These are phyloP conservation scores for Coffea canephora DNA, from an alignment of 257 asterid species.

Conservation along the genomic window DNA sequence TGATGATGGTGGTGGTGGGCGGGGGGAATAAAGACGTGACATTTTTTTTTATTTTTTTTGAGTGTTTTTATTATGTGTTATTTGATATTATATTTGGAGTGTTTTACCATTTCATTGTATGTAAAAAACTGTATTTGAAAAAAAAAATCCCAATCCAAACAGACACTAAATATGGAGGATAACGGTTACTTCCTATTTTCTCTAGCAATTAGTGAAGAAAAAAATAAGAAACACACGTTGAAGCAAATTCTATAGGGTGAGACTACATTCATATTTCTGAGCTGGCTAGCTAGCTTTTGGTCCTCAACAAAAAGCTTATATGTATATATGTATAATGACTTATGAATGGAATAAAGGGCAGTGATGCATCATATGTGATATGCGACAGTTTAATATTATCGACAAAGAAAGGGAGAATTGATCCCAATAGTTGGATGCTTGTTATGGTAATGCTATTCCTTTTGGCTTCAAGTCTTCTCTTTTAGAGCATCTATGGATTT, in stretches of 20 bases:
- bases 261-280: neutral
- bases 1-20: too few species aligned
- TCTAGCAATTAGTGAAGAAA: too few species aligned
- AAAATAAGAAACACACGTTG: too few species aligned
- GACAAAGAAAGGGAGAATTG: conserved; percentile 20
- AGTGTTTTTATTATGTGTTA: too few species aligned
- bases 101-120: too few species aligned
- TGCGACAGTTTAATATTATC: neutral
- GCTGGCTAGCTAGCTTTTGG: neutral
- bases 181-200: too few species aligned
- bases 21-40: too few species aligned
- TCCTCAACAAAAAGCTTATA: neutral
- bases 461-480: conserved; percentile 31
- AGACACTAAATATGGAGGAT: too few species aligned
- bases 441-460: conserved; percentile 43
- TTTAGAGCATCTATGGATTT: conserved; percentile 30
- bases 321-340: neutral
- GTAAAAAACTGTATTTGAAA: too few species aligned
- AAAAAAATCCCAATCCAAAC: too few species aligned
- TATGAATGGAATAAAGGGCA: neutral
- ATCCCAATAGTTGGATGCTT: conserved; percentile 37
- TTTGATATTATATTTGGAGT: too few species aligned
- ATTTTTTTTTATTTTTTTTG: too few species aligned
- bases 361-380: neutral
- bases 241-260: neutral